Evolutionary conservation across 352 stramenopile species (phyloP), one percentile per base, ranked within the genome.

Genomic region (Pythium aphanidermatum): DNA sequence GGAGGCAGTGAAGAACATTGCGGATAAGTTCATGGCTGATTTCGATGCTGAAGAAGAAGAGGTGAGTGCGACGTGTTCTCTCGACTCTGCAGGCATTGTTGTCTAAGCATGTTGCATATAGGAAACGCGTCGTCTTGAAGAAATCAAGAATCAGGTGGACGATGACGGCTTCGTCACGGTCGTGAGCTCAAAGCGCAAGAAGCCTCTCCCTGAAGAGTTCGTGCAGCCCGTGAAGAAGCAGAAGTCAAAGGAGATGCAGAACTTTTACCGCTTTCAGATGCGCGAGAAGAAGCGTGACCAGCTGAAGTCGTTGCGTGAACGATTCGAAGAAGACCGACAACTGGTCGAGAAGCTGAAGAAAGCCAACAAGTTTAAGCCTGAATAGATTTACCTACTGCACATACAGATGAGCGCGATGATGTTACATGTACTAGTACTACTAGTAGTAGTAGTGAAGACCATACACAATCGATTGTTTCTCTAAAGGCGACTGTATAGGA

Each of bases 231-330:
- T 67, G 6, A 93, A 91, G 75, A 93, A 88, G 51, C 74, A 86
- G 38, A 93, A 93, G 60, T 60, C 59, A 40, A 93, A 93, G 54
- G 76, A 91, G 45, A 51, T 88, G 19, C 48, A 74, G 20, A 78
- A 91, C 53, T 93, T 93, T 40, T 93, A 93, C 53, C 74, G 78
- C 23, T 93, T 93, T 64, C 81, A 93, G 55, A 81, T 83, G 43
- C 72, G 81, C 41, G 81, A 93, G 62, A 86, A 85, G 58, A 90
- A 90, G 53, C 76, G 81, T 63, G 75, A 77, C 35, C 81, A 89
- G 49, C 65, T 93, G 21, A 91, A 91, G 51, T 73, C 70, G 21
- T 60, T 93, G 25, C 78, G 81, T 21, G 78, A 91, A 46, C 78
- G 76, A 33, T 93, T 93, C 55, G 77, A 93, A 46, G 81, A 93